Base-by-base conservation (phyloP, 495 filamentous ascomycete species). In the Hyaloscypha hepaticicola region DNA sequence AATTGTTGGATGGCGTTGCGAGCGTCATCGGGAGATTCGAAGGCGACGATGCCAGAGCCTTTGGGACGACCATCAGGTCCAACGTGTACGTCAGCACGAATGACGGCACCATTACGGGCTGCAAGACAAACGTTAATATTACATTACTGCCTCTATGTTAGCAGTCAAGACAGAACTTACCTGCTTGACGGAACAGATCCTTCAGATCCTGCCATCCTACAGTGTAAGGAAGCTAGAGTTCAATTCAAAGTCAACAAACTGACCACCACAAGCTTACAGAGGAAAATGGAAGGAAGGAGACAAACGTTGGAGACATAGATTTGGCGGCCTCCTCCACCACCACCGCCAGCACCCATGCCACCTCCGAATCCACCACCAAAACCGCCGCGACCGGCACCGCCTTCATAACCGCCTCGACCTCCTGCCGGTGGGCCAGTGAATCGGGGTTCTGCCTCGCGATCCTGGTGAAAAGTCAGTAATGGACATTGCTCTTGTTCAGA, bases 191-290 rank as follows among this genome's bases (percentile, higher is more conserved):
- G 85, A 99, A 99, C 68, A 99, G 82, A 78, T 99, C 95, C 82
- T 99, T 99, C 74, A 99, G 79, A 77, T 99, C 95, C 82, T 99
- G 95, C 95, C 95, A 99, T 75, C 96, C 95, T 72, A 96, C 91
- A 58, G 89, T 97, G 82, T 91, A 99, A 28, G 95, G 95, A 71
- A 99, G 91, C 95, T 99, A 79, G 55, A 61, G 25, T 55, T 31
- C 66, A 24, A 27, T 55, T 31, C 66, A 24, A 27, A 66, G 67
- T 72, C 67, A 72, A 72, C 34, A 61, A 24, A 29, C 25, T 28
- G 61, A 21, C 41, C 66, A 59, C 29, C 31, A 67, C 26, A 67
- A 49, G 53, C 52, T 61, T 12, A 66, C 57, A 27, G n/a, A 58
- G 58, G 12, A 58, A 60, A 67, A 66, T n/a, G 64, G 67, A 66